phyloP scores from a whole-genome alignment of 441 rosid genomes.

The Melastoma candidum region DNA sequence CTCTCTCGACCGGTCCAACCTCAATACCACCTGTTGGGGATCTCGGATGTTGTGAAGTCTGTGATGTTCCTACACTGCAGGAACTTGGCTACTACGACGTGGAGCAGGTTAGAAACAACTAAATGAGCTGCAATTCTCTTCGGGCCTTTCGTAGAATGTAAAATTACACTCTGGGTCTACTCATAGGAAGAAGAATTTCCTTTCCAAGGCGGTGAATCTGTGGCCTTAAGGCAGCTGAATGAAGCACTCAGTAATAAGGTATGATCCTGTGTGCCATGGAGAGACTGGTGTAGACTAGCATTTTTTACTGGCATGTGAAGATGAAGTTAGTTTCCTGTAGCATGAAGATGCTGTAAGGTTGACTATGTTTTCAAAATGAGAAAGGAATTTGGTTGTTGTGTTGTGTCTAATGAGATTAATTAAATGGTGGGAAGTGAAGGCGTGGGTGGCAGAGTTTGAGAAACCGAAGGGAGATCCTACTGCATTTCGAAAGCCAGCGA shows the following conservation, averaged over 20 bases:
- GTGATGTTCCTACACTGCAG: constrained; percentile 48
- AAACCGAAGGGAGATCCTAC: constrained; percentile 97
- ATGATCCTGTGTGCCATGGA: background rate
- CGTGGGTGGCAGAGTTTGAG: constrained; percentile 94
- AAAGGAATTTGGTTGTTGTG: too few species aligned
- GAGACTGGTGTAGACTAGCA: too few species aligned
- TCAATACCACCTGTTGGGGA: constrained; percentile 68
- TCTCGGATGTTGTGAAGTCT: constrained; percentile 41
- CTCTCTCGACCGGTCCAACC: constrained; percentile 35
- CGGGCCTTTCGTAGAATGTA: background rate
- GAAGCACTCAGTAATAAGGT: constrained; percentile 64
- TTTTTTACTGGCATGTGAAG: too few species aligned
- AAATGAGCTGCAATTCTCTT: background rate
- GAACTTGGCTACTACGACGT: constrained; percentile 63
- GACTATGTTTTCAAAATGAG: too few species aligned
- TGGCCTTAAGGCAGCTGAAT: constrained; percentile 55
- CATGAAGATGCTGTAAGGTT: too few species aligned
- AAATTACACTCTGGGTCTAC: background rate
- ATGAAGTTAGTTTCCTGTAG: too few species aligned
- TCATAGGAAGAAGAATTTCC: constrained; percentile 59
- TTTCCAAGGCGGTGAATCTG: constrained; percentile 86
- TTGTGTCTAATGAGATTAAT: too few species aligned
- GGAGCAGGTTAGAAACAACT: constrained; percentile 31
- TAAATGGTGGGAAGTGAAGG: constrained; percentile 26
- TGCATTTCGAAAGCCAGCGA: constrained; percentile 72